Percentiles rank a stretch among this genome's conserved stretches.
phyloP scores from a whole-genome alignment of 176 grass and related monocot species.

The Ensete glaucum region DNA sequence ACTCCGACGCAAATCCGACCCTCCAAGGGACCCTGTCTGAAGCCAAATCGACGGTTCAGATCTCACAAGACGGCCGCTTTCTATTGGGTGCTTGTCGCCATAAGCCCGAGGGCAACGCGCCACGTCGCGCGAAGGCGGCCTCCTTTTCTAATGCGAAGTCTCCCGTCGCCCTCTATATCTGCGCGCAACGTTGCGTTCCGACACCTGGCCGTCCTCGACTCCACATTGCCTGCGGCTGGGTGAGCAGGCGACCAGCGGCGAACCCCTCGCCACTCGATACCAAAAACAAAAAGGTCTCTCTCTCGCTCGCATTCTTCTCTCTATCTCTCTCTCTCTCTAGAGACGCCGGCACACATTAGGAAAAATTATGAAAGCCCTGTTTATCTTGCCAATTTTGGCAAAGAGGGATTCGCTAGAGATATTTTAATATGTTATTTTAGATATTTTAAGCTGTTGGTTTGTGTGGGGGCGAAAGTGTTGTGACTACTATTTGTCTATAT shows the following conservation, averaged over 20 bases:
- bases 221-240: background rate
- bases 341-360: background rate
- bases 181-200: background rate
- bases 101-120: slow-evolving; percentile 22
- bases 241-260: background rate
- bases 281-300: background rate
- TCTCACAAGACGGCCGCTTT: slow-evolving; percentile 25
- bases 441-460: background rate
- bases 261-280: background rate
- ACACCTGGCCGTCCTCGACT: background rate
- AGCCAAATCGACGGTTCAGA: slow-evolving; percentile 4
- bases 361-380: background rate
- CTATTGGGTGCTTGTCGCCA: slow-evolving; percentile 38
- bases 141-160: slow-evolving; percentile 6
- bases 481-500: background rate
- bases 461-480: background rate
- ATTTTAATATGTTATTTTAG: background rate
- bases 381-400: slow-evolving; percentile 3
- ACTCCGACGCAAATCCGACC: slow-evolving; percentile 22
- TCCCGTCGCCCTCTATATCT: background rate
- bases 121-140: slow-evolving; percentile 48
- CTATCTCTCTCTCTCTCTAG: background rate
- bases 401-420: background rate
- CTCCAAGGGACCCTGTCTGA: slow-evolving; percentile 5
- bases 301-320: background rate